Evolutionary conservation across 306 rosid species (phyloP), one percentile per base, ranked within the genome.

Genomic region (Pueraria montana): DNA sequence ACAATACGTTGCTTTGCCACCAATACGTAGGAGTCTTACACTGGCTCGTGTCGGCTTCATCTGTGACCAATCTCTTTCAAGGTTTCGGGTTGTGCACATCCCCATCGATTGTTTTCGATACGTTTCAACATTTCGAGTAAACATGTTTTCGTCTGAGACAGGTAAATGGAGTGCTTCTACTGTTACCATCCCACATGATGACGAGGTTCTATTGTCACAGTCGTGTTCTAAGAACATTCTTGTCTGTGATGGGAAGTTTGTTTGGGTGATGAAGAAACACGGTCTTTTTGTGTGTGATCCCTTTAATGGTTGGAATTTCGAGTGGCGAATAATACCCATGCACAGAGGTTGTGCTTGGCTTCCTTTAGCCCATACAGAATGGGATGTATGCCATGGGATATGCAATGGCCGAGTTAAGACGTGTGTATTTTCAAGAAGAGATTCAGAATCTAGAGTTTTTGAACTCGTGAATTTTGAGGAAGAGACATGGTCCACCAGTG

Each of bases 261-360:
- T 64, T 64, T 64, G 70, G 70, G 16, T 43, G 45, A 32, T 64
- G 12, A 2, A 13, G 1, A 2, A 2, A 0, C 23, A 0, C 9
- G 45, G 45, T 32, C 32, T 64, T 64, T 18, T 64, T 6, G 45
- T 16, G 23, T 64, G 70, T 32, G 70, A 64, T 32, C 45, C 69
- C 21, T 64, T 64, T 17, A 6, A 64, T 32, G 45, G 23, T n/a
- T n/a, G n/a, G n/a, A n/a, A n/a, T 62, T 5, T 42, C 0, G 0
- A 1, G 13, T 32, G 70, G 20, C 4, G 6, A 14, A 32, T 16
- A 0, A 7, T 2, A 23, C n/a, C 5, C 3, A 59, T 4, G 2
- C 0, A 8, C 2, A 64, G 0, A n/a, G n/a, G n/a, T n/a, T n/a
- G n/a, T n/a, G n/a, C n/a, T 32, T 11, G 43, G 5, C 0, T 0